Evolutionary conservation across 139 green algal species (phyloP).

Genomic region (Trebouxia sp.): DNA sequence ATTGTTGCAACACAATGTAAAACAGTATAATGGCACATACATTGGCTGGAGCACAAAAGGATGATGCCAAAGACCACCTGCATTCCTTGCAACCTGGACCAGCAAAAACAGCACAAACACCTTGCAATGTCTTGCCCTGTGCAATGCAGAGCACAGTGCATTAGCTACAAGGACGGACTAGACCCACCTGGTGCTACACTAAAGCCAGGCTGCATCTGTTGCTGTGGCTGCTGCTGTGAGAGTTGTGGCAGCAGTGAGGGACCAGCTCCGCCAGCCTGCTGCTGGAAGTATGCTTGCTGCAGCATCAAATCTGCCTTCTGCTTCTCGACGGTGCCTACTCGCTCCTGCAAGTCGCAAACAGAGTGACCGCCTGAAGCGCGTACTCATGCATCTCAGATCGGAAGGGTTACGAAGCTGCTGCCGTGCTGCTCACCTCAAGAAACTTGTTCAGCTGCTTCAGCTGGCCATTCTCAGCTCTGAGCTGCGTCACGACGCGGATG

Average conservation of each 20-base stretch:
- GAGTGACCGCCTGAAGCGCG: no score
- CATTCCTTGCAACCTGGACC: no score
- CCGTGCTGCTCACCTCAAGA: constrained; percentile 42
- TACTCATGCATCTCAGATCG: background rate
- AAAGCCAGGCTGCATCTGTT: constrained; percentile 11
- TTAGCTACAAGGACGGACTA: background rate
- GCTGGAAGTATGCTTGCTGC: constrained; percentile 32
- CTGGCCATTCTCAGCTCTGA: constrained; percentile 63
- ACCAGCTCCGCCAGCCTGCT: background rate
- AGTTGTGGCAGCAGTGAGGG: constrained; percentile 1
- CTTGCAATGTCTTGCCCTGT: no score
- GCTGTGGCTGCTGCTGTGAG: constrained; percentile 19
- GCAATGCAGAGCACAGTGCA: background rate
- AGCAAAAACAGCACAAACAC: no score
- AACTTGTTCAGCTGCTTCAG: constrained; percentile 69
- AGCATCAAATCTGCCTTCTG: constrained; percentile 33
- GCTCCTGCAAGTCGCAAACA: constrained; percentile 30
- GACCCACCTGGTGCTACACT: background rate
- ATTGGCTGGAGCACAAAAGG: no score
- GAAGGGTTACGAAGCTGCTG: background rate
- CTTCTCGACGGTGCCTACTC: constrained; percentile 32
- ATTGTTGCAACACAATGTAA: no score
- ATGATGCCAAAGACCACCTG: no score
- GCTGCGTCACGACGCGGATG: constrained; percentile 49
- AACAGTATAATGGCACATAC: no score